Evolutionary conservation across 2,329 filamentous ascomycete genomes (phyloP).

Genomic region (Coniella vitis): DNA sequence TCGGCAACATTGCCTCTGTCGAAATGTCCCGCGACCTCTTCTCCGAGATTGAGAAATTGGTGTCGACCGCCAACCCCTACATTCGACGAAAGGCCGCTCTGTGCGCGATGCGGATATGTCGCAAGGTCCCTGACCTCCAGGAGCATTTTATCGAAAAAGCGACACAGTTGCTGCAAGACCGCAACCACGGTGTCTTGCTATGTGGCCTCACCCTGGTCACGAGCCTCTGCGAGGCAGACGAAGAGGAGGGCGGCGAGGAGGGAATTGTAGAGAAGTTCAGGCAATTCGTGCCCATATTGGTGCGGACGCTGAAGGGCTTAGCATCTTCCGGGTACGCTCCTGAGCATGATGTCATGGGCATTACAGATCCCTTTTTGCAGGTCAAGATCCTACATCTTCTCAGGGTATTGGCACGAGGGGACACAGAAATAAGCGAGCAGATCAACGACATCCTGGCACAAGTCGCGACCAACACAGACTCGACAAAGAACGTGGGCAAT

Average conservation of each 20-base stretch:
- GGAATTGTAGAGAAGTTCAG: constrained; percentile 88
- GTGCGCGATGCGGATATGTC: constrained; percentile 98
- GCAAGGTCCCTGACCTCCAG: constrained; percentile 93
- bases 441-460: constrained; percentile 98
- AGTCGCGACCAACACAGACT: constrained; percentile 96
- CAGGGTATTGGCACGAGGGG: constrained; percentile 78
- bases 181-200: constrained; percentile 91
- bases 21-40: constrained; percentile 99
- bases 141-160: constrained; percentile 97
- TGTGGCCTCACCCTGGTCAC: constrained; percentile 88
- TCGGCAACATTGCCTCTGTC: constrained; percentile 94
- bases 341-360: constrained; percentile 96
- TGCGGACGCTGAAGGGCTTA: constrained; percentile 84
- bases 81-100: constrained; percentile 93
- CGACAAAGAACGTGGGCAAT: constrained; percentile 97
- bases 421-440: constrained; percentile 83
- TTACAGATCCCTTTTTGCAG: constrained; percentile 95
- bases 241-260: constrained; percentile 73
- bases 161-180: constrained; percentile 76
- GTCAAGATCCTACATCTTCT: constrained; percentile 89
- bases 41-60: constrained; percentile 84
- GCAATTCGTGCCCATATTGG: constrained; percentile 74
- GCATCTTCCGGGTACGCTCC: constrained; percentile 95
- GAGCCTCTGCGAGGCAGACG: constrained; percentile 90
- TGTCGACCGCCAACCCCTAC: constrained; percentile 95